These are phyloP conservation scores for Echinochloa phyllopogon DNA, from an alignment of 176 grass and related monocot genomes.

Conservation along the genomic window DNA sequence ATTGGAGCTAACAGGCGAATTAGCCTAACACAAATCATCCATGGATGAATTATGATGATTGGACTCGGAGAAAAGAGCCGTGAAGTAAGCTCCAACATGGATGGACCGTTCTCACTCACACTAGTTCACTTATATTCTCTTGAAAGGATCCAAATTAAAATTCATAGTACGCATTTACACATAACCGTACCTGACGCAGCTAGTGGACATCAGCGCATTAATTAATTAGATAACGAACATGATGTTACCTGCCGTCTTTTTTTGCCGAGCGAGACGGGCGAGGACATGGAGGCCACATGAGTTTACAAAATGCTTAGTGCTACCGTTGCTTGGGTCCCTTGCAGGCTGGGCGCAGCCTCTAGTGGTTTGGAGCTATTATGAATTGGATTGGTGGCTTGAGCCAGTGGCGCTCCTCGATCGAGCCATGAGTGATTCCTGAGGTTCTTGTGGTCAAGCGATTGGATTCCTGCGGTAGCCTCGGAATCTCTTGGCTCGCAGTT, in stretches of 20 bases:
- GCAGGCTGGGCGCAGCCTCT: neutral
- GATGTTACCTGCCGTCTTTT: slow-evolving; percentile 34
- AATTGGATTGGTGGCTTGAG: slow-evolving; percentile 21
- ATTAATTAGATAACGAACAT: slow-evolving; percentile 57
- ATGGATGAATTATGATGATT: slow-evolving; percentile 24
- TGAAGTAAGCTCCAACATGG: slow-evolving; percentile 56
- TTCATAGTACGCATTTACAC: neutral
- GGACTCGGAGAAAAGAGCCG: slow-evolving; percentile 42
- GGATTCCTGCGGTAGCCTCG: slow-evolving; percentile 14
- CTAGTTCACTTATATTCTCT: neutral
- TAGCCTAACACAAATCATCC: slow-evolving; percentile 23
- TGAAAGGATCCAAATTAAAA: slow-evolving; percentile 15
- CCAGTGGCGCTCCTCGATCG: slow-evolving; percentile 24
- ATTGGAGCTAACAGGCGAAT: neutral
- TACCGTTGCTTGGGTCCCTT: neutral
- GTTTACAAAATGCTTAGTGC: neutral
- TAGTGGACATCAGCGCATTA: slow-evolving; percentile 20
- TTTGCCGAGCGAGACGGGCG: slow-evolving; percentile 22
- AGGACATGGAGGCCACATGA: slow-evolving; percentile 12
- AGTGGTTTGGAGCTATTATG: neutral
- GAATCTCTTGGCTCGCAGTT: slow-evolving; percentile 43
- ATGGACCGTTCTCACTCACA: neutral
- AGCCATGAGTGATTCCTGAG: slow-evolving; percentile 34
- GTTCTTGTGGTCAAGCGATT: neutral
- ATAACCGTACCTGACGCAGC: slow-evolving; percentile 27